Evolutionary conservation across 2,329 filamentous ascomycete species (phyloP).

Genomic region (Talaromyces pinophilus): DNA sequence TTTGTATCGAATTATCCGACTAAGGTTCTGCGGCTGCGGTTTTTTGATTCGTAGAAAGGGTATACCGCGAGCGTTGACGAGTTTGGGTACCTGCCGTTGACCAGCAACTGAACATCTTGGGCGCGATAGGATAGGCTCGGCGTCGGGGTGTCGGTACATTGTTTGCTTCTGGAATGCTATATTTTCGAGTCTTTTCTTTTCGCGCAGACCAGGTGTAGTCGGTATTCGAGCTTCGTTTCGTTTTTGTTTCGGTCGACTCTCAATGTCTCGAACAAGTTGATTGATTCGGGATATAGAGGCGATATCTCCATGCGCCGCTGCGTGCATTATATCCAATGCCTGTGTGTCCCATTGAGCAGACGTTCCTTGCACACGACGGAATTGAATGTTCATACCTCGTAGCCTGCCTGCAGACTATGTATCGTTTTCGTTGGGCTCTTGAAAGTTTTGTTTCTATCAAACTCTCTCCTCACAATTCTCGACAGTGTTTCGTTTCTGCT

Average conservation of each 20-base stretch:
- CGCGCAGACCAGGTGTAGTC: slow-evolving; percentile 29
- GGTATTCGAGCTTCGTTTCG: slow-evolving; percentile 15
- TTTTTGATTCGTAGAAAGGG: slow-evolving; percentile 50
- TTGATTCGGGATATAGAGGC: slow-evolving; percentile 30
- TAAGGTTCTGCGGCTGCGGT: slow-evolving; percentile 45
- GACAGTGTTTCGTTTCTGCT: slow-evolving; percentile 31
- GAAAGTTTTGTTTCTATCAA: slow-evolving; percentile 41
- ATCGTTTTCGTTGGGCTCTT: slow-evolving; percentile 43
- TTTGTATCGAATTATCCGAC: slow-evolving; percentile 40
- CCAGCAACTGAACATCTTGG: slow-evolving; percentile 38
- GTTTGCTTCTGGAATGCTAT: slow-evolving; percentile 34
- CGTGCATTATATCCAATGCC: slow-evolving; percentile 43
- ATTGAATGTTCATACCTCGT: slow-evolving; percentile 36
- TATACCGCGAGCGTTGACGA: slow-evolving; percentile 46
- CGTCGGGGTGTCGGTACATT: slow-evolving; percentile 36
- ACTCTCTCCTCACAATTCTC: slow-evolving; percentile 39
- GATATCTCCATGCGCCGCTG: slow-evolving; percentile 34
- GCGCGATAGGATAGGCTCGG: slow-evolving; percentile 38
- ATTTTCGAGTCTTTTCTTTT: slow-evolving; percentile 31
- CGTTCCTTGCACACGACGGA: background rate
- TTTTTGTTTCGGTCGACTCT: slow-evolving; percentile 26
- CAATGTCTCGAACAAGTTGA: slow-evolving; percentile 32
- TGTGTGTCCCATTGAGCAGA: slow-evolving; percentile 24
- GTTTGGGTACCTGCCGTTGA: slow-evolving; percentile 42
- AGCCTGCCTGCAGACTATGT: slow-evolving; percentile 45